Evolutionary conservation across 2,329 filamentous ascomycete genomes (phyloP), one percentile per base, ranked within the genome.

Genomic region (Coniochaeta prunicola): DNA sequence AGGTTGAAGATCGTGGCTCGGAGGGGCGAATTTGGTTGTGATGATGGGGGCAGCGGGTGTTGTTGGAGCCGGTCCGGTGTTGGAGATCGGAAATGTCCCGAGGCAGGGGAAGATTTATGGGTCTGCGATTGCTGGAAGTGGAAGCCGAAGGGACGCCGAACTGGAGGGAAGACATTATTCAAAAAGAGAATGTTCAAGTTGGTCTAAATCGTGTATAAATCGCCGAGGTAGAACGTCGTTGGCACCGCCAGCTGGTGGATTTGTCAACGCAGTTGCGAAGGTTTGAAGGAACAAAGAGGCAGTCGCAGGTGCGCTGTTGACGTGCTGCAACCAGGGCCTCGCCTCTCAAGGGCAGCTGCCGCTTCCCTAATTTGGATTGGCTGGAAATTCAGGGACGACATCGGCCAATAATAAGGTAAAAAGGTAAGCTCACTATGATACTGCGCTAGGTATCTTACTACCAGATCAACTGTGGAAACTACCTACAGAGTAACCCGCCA

Each of bases 191-290:
- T 3, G 45, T 50, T 50, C 13, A 15, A 17, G 15, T 17, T n/a
- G 13, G 24, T 8, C 24, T 45, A 45, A 13, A 40, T 17, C 9
- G 7, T 17, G 5, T 21, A 33, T 21, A 45, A 45, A 45, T 21
- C 6, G 40, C 6, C 12, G 31, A n/a, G 31, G 6, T 12, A 33
- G 36, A n/a, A 28, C 30, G 45, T 28, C 45, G 45, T 50, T n/a
- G 10, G 45, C 45, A 50, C 45, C 45, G 45, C 45, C 45, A 50
- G 45, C 45, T 50, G 45, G 45, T 50, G 45, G 45, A 50, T 50
- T 50, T 50, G 45, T 26, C 13, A 26, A 50, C 10, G 28, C 45
- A 50, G 45, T 8, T 13, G 24, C 24, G n/a, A 17, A 50, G 17
- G 21, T 8, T 17, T 30, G 45, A 50, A 50, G n/a, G 45, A 9